Evolutionary conservation across 139 green algal species (phyloP), one percentile per base, ranked within the genome.

Genomic region (Picochlorum sp.): DNA sequence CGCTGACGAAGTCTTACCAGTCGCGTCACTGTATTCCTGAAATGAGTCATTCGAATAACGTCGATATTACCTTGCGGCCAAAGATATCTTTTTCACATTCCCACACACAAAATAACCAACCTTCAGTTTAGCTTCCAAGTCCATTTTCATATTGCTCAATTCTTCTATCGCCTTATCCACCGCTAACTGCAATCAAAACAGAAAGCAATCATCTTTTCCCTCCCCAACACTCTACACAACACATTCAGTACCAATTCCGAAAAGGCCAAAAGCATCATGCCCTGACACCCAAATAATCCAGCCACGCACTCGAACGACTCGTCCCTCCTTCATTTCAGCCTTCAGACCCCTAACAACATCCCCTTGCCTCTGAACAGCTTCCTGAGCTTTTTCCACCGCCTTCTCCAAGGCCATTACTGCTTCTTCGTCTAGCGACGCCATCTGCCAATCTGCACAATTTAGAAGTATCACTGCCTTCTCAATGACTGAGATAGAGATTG

Each of bases 331-430:
- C 20, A 82, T 25, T 7, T 64, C 64, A 2, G 88, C 89, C 64
- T 97, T 97, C 9, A 97, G 76, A 3, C 83, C 80, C 8, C 90
- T 73, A 5, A 97, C 90, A 3, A 64, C 78, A 61, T 97, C 89
- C 12, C 88, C 90, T 62, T 94, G 82, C 61, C 80, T 80, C 8
- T 75, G 76, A 7, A 87, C 81, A 0, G 74, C 82, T 8, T 81
- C 85, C 60, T 94, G 79, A 16, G 81, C 74, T 5, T 59, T 55
- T 1, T 61, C 26, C 1, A 94, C 35, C 12, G 24, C 30, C 6
- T 30, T 20, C 36, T 80, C 58, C 18, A 67, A 51, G 24, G 52
- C 52, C n/a, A n/a, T 53, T 47, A n/a, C 39, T 47, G 39, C 39
- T 47, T 16, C 39, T 45, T 14, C 37, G 9, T 47, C 39, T 4